Evolutionary conservation across 2,329 filamentous ascomycete genomes (phyloP).

Genomic region (Cladosporium oxysporum): DNA sequence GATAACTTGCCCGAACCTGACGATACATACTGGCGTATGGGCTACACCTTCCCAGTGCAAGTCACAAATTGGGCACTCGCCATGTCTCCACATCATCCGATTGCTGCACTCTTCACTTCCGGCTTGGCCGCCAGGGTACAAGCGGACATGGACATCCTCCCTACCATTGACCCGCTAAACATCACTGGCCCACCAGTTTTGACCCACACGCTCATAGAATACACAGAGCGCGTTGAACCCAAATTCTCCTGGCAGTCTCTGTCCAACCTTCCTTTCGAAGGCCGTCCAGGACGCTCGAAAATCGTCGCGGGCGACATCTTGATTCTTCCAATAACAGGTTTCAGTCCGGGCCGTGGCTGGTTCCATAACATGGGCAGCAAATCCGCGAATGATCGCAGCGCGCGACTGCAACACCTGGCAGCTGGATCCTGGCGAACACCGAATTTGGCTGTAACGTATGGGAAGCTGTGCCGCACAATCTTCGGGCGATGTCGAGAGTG

Average conservation of each 20-base stretch:
- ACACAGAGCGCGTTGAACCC: constrained; percentile 2
- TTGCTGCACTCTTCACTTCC: constrained; percentile 1
- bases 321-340: constrained; percentile 20
- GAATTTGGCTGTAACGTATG: constrained; percentile 14
- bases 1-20: constrained; percentile 20
- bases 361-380: constrained; percentile 21
- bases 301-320: constrained; percentile 15
- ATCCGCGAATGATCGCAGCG: neutral
- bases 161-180: constrained; percentile 17
- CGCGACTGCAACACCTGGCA: constrained; percentile 15
- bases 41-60: constrained; percentile 19
- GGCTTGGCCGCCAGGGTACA: neutral
- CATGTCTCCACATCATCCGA: constrained; percentile 15
- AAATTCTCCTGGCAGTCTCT: constrained; percentile 16
- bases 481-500: constrained; percentile 20
- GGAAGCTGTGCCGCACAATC: constrained; percentile 19
- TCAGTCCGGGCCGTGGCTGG: constrained; percentile 19
- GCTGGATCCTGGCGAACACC: constrained; percentile 17
- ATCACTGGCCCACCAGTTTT: constrained; percentile 20
- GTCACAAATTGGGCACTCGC: constrained; percentile 21
- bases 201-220: constrained; percentile 5
- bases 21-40: constrained; percentile 20
- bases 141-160: neutral
- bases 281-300: neutral
- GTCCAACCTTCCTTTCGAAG: neutral